A percentile compares a stretch with the other conserved stretches of the same genome.
Conservation (phyloP, 2,329 filamentous ascomycete species). For the Diatrype stigma region DNA sequence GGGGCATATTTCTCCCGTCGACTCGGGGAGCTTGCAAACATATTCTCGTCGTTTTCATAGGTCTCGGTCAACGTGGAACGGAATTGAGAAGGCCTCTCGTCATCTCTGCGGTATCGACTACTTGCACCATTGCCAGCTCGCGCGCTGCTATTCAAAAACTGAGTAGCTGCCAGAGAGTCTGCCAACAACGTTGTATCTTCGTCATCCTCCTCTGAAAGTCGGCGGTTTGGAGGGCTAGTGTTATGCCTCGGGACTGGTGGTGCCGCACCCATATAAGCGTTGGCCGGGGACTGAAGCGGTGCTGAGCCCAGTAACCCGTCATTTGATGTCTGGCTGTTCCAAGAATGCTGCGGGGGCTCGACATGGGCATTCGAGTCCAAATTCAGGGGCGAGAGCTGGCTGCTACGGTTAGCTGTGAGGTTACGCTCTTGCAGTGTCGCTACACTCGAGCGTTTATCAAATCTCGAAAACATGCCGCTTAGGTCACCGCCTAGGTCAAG, state of each 20-base stretch:
- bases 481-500: constrained; percentile 57
- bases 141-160: constrained; percentile 34
- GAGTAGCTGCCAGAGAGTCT: constrained; percentile 48
- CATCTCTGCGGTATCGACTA: constrained; percentile 35
- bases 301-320: constrained; percentile 42
- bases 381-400: constrained; percentile 43
- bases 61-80: constrained; percentile 26
- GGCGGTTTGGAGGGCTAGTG: constrained; percentile 24
- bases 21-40: constrained; percentile 47
- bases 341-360: constrained; percentile 46
- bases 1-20: constrained; percentile 34
- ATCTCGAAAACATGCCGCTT: constrained; percentile 51
- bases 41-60: constrained; percentile 46
- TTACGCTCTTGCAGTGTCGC: constrained; percentile 44
- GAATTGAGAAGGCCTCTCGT: constrained; percentile 29
- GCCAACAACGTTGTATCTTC: constrained; percentile 51
- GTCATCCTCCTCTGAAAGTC: constrained; percentile 37
- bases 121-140: constrained; percentile 14
- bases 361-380: constrained; percentile 41
- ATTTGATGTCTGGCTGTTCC: constrained; percentile 47
- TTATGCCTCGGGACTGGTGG: constrained; percentile 20
- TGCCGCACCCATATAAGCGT: constrained; percentile 29
- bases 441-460: constrained; percentile 51
- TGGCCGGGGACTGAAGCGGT: constrained; percentile 31
- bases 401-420: constrained; percentile 42